These are phyloP conservation scores for Candolleomyces aberdarensis DNA, from an alignment of 768 basidiomycete genomes.

Conservation along the genomic window DNA sequence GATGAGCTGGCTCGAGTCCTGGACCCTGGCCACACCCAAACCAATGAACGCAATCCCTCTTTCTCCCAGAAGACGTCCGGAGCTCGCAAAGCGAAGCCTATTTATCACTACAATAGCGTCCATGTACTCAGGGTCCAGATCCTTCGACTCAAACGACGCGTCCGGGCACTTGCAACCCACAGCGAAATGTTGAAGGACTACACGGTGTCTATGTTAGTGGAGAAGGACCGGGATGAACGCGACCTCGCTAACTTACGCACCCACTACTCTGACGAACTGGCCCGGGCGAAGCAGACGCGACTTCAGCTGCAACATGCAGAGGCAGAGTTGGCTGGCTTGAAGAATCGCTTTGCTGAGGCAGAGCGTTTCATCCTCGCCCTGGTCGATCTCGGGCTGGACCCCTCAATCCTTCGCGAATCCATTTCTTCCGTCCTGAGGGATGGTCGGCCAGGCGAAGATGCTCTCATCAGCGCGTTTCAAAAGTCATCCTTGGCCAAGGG, in stretches of 20 bases:
- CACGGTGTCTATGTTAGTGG: slow-evolving; percentile 14
- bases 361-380: slow-evolving; percentile 32
- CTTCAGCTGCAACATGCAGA: background rate
- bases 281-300: slow-evolving; percentile 21
- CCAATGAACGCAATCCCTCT: background rate
- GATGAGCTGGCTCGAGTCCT: no score
- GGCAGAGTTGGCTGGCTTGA: background rate
- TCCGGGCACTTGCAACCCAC: slow-evolving; percentile 24
- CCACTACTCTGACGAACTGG: slow-evolving; percentile 19
- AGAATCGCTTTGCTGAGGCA: slow-evolving; percentile 6
- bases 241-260: slow-evolving; percentile 24
- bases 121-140: slow-evolving; percentile 15
- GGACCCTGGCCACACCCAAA: no score
- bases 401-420: slow-evolving; percentile 28
- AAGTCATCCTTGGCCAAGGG: slow-evolving; percentile 35
- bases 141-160: slow-evolving; percentile 10
- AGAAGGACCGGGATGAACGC: slow-evolving; percentile 18
- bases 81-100: background rate
- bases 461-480: slow-evolving; percentile 41
- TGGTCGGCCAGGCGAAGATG: slow-evolving; percentile 36
- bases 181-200: slow-evolving; percentile 23
- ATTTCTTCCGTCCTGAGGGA: slow-evolving; percentile 21
- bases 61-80: background rate
- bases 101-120: background rate
- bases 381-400: slow-evolving; percentile 32